Conservation (phyloP, 2,329 filamentous ascomycete species). For the Trichoderma oligosporum region DNA sequence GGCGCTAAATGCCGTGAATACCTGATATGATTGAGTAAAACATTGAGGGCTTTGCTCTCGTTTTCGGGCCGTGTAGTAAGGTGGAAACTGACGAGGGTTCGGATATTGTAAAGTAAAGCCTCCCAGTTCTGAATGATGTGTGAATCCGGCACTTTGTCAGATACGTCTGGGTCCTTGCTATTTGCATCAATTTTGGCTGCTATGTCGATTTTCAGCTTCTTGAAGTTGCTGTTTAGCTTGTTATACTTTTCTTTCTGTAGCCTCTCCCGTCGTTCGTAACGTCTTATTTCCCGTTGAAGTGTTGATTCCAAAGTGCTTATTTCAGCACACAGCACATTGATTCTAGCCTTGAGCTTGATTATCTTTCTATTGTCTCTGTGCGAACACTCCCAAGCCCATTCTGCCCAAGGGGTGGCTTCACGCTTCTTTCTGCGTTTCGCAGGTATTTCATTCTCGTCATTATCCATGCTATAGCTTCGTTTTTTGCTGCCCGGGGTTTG, state of each 20-base stretch:
- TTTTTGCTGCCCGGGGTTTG: no score
- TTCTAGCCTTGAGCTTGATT: no score
- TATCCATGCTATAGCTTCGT: no score
- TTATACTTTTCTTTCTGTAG: background rate
- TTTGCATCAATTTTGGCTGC: background rate
- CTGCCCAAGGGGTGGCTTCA: no score
- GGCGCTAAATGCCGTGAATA: accelerated
- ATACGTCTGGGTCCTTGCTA: no score
- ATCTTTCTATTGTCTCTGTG: no score
- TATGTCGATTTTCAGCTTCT: background rate
- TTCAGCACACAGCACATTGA: no score
- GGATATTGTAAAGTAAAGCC: background rate
- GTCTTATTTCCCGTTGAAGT: background rate
- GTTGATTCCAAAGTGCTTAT: background rate
- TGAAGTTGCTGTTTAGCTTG: background rate
- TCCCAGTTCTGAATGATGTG: background rate
- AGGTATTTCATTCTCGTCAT: no score
- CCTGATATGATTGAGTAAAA: no score
- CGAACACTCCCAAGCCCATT: no score
- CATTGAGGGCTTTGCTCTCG: background rate
- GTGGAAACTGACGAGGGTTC: background rate
- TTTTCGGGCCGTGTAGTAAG: background rate
- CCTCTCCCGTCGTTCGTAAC: background rate
- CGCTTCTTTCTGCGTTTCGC: no score
- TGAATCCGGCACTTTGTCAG: background rate